Percentiles rank a stretch among this genome's conserved stretches.
Conservation (phyloP, 176 grass and related monocot genomes). For the Oryza glaberrima region DNA sequence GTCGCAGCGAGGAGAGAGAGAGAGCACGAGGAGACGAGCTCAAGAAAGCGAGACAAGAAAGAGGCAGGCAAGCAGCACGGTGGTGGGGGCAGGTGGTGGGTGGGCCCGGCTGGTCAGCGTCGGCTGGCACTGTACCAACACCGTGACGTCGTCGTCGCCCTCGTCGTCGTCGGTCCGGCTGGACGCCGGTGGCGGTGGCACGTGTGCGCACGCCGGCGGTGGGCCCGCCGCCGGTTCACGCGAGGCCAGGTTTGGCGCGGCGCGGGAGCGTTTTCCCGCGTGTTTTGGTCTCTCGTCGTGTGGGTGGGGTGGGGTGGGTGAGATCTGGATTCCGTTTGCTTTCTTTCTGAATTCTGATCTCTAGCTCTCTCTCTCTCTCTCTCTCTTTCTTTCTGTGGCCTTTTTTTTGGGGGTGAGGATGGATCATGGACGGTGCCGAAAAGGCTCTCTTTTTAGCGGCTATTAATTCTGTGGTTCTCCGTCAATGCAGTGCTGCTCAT, state of each 20-base stretch:
- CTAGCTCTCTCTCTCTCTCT: too few relatives aligned
- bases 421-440: conserved; percentile 48
- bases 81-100: neutral
- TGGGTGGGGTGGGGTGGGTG: neutral
- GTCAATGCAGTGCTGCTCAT: neutral
- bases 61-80: neutral
- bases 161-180: neutral
- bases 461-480: neutral
- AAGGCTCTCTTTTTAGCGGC: conserved; percentile 35
- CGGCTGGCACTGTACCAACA: neutral
- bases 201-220: conserved; percentile 43
- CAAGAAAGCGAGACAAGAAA: conserved; percentile 31
- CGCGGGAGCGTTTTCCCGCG: conserved; percentile 25
- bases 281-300: conserved; percentile 11
- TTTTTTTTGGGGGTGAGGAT: neutral
- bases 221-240: neutral
- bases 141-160: neutral
- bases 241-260: neutral
- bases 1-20: neutral
- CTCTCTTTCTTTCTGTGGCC: neutral
- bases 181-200: neutral
- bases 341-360: too few relatives aligned
- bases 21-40: neutral
- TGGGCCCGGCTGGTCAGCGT: neutral
- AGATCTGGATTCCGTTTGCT: conserved; percentile 4